Percentiles rank a stretch among this genome's conserved stretches.
Evolutionary conservation across 495 filamentous ascomycete species (phyloP).

Genomic region (Cairneyella variabilis): DNA sequence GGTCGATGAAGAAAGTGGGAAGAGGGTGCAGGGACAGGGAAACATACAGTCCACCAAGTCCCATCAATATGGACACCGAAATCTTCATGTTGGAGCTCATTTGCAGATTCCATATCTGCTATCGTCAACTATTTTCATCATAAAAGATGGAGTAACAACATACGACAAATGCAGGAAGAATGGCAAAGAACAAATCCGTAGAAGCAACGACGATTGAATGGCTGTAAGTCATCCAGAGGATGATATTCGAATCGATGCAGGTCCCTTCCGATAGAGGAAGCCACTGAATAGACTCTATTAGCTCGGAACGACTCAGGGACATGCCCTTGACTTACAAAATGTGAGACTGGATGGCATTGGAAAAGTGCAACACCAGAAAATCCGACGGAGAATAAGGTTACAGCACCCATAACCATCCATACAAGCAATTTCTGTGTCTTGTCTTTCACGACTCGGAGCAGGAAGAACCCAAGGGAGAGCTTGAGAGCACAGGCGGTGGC

Average conservation of each 20-base stretch:
- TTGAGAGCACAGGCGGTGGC: not conserved
- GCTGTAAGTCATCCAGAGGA: not conserved
- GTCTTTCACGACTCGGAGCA: not conserved
- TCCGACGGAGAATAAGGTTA: not conserved
- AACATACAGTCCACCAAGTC: not conserved
- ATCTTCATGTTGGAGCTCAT: not conserved
- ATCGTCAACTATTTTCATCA: not conserved
- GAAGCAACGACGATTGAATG: not conserved
- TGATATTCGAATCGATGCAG: not conserved
- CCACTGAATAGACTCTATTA: not conserved
- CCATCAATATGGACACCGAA: not conserved
- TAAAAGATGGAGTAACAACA: too few relatives aligned
- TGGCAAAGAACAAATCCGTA: not conserved
- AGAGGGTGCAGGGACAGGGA: too few relatives aligned
- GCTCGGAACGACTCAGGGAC: not conserved
- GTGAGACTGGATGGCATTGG: not conserved
- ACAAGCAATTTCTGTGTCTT: not conserved
- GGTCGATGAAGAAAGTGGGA: too few relatives aligned
- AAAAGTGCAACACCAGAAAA: not conserved
- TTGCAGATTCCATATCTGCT: not conserved
- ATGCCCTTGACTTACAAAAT: conserved; percentile 2
- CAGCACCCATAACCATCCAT: not conserved
- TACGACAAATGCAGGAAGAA: not conserved
- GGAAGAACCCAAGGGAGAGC: conserved; percentile 1
- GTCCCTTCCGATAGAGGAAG: not conserved